These are phyloP conservation scores for Boehmeria nivea DNA, from an alignment of 306 rosid species.

Conservation along the genomic window DNA sequence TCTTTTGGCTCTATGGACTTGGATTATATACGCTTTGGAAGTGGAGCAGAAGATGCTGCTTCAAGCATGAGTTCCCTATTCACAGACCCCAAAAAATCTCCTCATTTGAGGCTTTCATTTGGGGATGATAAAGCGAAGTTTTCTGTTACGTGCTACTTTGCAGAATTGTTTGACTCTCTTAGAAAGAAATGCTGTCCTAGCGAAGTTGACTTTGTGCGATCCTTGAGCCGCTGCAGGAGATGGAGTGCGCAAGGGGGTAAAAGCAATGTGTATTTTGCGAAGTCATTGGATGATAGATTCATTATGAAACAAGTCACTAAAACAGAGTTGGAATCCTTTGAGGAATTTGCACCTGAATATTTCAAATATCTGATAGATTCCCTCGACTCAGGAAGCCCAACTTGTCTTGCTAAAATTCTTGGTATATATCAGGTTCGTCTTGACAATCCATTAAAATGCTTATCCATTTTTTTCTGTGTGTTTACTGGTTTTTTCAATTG, in stretches of 20 bases:
- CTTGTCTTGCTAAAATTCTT: slow-evolving; percentile 93
- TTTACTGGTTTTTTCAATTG: background rate
- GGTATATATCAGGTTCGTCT: slow-evolving; percentile 82
- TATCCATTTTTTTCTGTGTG: background rate
- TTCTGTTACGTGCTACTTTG: slow-evolving; percentile 90
- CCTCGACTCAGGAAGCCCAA: slow-evolving; percentile 71
- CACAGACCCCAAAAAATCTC: slow-evolving; percentile 61
- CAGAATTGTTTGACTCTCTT: slow-evolving; percentile 77
- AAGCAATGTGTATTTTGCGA: slow-evolving; percentile 96
- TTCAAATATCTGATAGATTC: slow-evolving; percentile 76
- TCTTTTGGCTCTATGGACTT: slow-evolving; percentile 60
- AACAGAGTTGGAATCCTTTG: slow-evolving; percentile 91
- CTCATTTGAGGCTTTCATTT: slow-evolving; percentile 70
- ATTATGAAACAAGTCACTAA: slow-evolving; percentile 87
- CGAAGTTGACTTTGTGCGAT: slow-evolving; percentile 74
- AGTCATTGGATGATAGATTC: slow-evolving; percentile 88
- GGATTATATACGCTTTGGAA: slow-evolving; percentile 65
- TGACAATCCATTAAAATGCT: too few relatives aligned
- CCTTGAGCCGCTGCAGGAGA: slow-evolving; percentile 80
- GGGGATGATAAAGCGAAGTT: slow-evolving; percentile 79
- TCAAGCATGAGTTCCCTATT: slow-evolving; percentile 56
- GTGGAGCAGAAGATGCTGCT: slow-evolving; percentile 76
- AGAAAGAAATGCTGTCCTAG: slow-evolving; percentile 84
- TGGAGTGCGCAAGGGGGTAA: slow-evolving; percentile 99
- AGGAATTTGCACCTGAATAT: slow-evolving; percentile 79